Percentiles rank a stretch among this genome's conserved stretches.
Evolutionary conservation across 192 early-diverging fungal species (phyloP).

Genomic region (Diversispora epigaea): DNA sequence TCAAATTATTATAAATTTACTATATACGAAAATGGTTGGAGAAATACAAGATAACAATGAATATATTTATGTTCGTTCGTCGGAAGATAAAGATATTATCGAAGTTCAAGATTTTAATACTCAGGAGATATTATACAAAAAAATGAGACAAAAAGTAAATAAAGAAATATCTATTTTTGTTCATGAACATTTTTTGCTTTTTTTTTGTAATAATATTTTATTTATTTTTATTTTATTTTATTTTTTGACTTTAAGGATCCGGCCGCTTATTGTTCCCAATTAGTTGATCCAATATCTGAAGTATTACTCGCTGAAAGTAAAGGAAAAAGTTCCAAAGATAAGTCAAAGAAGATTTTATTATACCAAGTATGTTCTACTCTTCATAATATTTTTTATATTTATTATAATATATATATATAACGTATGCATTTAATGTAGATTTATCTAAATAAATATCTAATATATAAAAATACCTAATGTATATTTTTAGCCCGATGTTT

Average conservation of each 20-base stretch:
- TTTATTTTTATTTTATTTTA: background rate
- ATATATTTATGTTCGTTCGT: too few species aligned
- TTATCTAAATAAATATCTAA: too few species aligned
- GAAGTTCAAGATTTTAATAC: slow-evolving; percentile 16
- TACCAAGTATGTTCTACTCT: slow-evolving; percentile 3
- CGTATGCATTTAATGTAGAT: too few species aligned
- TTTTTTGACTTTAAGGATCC: background rate
- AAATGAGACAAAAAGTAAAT: slow-evolving; percentile 11
- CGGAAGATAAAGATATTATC: background rate
- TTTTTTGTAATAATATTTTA: background rate
- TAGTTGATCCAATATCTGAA: slow-evolving; percentile 23
- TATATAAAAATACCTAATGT: too few species aligned
- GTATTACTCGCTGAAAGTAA: slow-evolving; percentile 7
- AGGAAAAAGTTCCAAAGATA: slow-evolving; percentile 4
- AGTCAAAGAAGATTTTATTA: slow-evolving; percentile 14
- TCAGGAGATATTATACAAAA: background rate
- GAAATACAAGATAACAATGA: too few species aligned
- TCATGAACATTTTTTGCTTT: background rate
- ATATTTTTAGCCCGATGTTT: slow-evolving; percentile 17
- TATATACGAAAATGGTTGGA: too few species aligned
- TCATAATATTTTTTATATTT: too few species aligned
- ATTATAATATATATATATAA: too few species aligned
- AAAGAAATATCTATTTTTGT: background rate
- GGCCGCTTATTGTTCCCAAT: background rate
- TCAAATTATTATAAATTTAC: too few species aligned